phyloP scores from a whole-genome alignment of 2,329 filamentous ascomycete genomes.

The Diaporthe citrichinensis region DNA sequence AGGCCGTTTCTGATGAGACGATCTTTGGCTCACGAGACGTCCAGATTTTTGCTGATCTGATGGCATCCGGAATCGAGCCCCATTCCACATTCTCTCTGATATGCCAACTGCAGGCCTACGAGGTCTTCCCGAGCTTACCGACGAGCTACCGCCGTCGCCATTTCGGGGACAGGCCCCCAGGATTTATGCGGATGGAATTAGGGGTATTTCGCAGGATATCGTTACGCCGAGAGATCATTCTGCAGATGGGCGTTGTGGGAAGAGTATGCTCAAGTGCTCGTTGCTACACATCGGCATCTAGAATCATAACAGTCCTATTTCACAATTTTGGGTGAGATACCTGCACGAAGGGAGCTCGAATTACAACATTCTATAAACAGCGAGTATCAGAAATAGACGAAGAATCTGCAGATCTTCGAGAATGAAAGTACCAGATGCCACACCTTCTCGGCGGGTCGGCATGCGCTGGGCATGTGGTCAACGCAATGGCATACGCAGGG shows the following conservation, averaged over 20 bases:
- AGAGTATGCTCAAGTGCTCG: not conserved
- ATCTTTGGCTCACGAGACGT: not conserved
- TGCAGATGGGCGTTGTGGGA: not conserved
- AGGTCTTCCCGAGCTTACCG: not conserved
- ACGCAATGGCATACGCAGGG: constrained; percentile 10
- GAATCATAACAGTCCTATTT: not conserved
- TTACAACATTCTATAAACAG: not conserved
- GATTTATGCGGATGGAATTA: not conserved
- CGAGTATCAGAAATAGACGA: not conserved
- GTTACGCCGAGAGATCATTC: not conserved
- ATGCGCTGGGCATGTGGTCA: not conserved
- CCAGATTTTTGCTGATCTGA: not conserved
- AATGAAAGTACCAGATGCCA: not conserved
- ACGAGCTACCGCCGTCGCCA: not conserved
- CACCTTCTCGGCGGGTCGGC: not conserved
- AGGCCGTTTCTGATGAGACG: not conserved
- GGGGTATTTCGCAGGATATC: not conserved
- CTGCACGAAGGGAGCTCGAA: not conserved
- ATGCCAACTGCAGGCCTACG: not conserved
- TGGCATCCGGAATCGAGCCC: not conserved
- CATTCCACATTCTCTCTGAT: too few relatives aligned
- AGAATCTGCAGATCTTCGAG: too few relatives aligned
- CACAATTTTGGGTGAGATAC: too few relatives aligned
- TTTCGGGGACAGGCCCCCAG: not conserved
- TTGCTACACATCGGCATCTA: not conserved